phyloP scores from a whole-genome alignment of 257 asterid genomes.

The Linderniella brevidens region DNA sequence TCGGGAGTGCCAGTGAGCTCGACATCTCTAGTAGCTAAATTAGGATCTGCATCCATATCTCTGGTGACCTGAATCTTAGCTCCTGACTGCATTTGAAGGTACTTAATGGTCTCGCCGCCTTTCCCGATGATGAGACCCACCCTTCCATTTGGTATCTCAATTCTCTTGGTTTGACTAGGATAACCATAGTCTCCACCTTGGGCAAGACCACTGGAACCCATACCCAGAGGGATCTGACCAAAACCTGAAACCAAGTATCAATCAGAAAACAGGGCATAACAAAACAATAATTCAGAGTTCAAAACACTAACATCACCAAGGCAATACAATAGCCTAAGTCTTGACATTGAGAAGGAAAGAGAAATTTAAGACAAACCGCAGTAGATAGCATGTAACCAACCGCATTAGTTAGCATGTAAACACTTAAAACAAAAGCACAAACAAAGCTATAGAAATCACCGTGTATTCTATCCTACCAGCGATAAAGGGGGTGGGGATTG shows the following conservation, averaged over 20 bases:
- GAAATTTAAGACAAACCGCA: too few species aligned
- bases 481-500: too few species aligned
- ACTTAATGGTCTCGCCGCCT: constrained; percentile 87
- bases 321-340: too few species aligned
- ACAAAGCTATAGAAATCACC: too few species aligned
- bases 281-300: background rate
- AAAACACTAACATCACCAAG: background rate
- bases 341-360: too few species aligned
- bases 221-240: constrained; percentile 24
- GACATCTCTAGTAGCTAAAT: constrained; percentile 47
- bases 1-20: constrained; percentile 72
- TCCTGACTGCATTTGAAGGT: constrained; percentile 70
- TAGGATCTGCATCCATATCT: constrained; percentile 76
- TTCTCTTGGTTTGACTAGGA: constrained; percentile 44
- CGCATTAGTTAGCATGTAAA: too few species aligned
- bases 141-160: constrained; percentile 73
- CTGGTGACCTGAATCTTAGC: constrained; percentile 91
- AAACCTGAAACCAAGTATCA: background rate
- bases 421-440: too few species aligned
- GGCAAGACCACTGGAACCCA: constrained; percentile 22
- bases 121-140: constrained; percentile 89
- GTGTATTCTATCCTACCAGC: too few species aligned
- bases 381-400: too few species aligned
- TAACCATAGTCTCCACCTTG: constrained; percentile 41
- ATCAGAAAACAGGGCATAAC: background rate